Base-by-base conservation (phyloP, 495 filamentous ascomycete genomes). In the Cercophora newfieldiana region DNA sequence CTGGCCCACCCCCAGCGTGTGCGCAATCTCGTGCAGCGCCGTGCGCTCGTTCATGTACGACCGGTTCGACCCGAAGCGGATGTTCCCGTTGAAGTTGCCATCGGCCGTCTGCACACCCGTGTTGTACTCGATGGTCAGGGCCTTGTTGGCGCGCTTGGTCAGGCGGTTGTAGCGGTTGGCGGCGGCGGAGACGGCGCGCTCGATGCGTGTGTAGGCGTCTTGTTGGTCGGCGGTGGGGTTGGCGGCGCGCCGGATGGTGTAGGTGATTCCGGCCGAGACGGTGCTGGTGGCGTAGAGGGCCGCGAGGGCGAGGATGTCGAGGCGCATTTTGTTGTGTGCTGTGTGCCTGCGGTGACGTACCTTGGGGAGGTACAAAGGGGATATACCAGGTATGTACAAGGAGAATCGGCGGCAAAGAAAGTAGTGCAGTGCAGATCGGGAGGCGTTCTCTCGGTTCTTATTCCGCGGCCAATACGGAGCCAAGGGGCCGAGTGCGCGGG, bases 21-120 rank as follows among this genome's bases (percentile, higher is more conserved):
- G 79, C 28, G 77, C 31, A 49, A 77, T 81, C 74, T 81, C 79
- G 69, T 81, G 79, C 71, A 81, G 73, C 19, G 79, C 79, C 37
- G 78, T 80, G 30, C 79, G 78, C 72, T 81, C 75, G 58, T 67
- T 81, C 79, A 81, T 81, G 74, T 81, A 81, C 6, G 73, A 61
- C 14, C 79, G 65, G 71, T 77, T 74, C 6, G 72, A 68, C 5
- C 79, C 79, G 70, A 81, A 81, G 19, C 79, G 78, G 56, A 81
- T 74, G 74, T 78, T 75, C 37, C 79, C 79, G 70, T 77, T 80
- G 71, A 75, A 79, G 66, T 66, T 79, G 8, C 72, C 79, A 54
- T 81, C 79, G 18, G 79, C 79, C 26, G 79, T 81, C 7, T 69
- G 69, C 19, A 81, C 79, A 5, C 75, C 69, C 25, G 79, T 75